These are phyloP conservation scores for Globisporangium cederbergense DNA, from an alignment of 352 stramenopile genomes.

Conservation along the genomic window DNA sequence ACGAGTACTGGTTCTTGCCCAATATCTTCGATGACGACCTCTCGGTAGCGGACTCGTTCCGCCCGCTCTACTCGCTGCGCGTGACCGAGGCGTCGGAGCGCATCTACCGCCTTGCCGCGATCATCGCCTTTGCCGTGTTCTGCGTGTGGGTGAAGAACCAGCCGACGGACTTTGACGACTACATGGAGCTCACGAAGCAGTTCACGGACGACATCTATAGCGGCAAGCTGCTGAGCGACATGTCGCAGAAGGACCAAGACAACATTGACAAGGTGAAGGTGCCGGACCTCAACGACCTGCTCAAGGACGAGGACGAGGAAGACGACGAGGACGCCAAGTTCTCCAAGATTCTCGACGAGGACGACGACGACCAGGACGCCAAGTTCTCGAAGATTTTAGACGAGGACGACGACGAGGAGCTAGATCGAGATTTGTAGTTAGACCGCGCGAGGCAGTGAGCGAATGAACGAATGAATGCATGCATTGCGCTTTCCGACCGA, in stretches of 20 bases:
- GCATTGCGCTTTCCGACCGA: neutral
- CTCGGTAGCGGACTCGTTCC: conserved; percentile 97
- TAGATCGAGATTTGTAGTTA: conserved; percentile 70
- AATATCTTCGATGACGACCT: conserved; percentile 99
- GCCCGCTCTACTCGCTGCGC: conserved; percentile 90
- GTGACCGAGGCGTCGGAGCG: conserved; percentile 89
- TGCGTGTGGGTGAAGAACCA: conserved; percentile 98
- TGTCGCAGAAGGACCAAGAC: conserved; percentile 97
- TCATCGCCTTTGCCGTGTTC: conserved; percentile 93
- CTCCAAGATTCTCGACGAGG: conserved; percentile 74
- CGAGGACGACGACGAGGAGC: conserved; percentile 36
- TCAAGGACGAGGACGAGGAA: conserved; percentile 84
- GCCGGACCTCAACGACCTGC: conserved; percentile 77
- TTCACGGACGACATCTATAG: conserved; percentile 99
- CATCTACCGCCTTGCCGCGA: conserved; percentile 92
- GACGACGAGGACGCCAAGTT: conserved; percentile 68
- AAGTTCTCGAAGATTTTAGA: conserved; percentile 84
- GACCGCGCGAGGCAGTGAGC: neutral
- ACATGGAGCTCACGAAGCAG: conserved; percentile 97
- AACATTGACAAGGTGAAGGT: conserved; percentile 97
- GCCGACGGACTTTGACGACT: conserved; percentile 99
- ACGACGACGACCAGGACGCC: conserved; percentile 59
- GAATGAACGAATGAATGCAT: conserved; percentile 3
- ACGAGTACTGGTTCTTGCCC: conserved; percentile 98
- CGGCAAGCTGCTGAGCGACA: conserved; percentile 97